Base-by-base conservation (phyloP, 2,329 filamentous ascomycete genomes). In the Calonectria multiphialidica region DNA sequence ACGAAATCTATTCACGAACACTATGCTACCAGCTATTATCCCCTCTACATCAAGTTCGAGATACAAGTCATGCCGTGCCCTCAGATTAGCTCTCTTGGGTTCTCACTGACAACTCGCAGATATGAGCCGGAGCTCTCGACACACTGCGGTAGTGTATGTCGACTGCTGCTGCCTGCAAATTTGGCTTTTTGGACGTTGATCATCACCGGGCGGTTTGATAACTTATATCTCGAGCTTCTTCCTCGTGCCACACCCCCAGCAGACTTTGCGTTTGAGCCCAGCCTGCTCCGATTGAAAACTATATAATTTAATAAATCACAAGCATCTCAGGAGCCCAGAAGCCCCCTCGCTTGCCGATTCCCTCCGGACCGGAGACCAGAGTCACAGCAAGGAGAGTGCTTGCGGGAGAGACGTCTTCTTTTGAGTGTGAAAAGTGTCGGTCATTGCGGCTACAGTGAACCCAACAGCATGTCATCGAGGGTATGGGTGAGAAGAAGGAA, bases 71-170 rank as follows among this genome's bases (percentile, higher is more conserved):
- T 30, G 59, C 59, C 37, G 76, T 79, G 79, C 87, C 87, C 87
- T 88, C 87, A 88, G 87, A 88, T 88, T 87, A 88, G 87, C 87
- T 88, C 87, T 88, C 87, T 86, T 83, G 78, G 82, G 86, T 88
- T 88, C 87, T 88, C 87, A 88, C 72, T 74, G 86, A 83, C 86
- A 88, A 88, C 86, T 76, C 86, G 82, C 80, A 76, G 73, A 66
- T 61, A 55, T 72, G 68, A 40, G 70, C 61, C 59, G 12, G 57
- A 55, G 68, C 28, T 61, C 70, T 72, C 55, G 28, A 59, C 57
- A 63, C 69, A 71, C 66, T 21, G 40, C 44, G 64, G 65, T 70
- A 71, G 68, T 64, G 63, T 42, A 71, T 68, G 74, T 70, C 70
- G 59, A 53, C 75, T 77, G 83, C 83, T 84, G 83, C 81, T 88